Base-by-base conservation (phyloP, 2,329 filamentous ascomycete genomes). In the Colletotrichum scovillei region DNA sequence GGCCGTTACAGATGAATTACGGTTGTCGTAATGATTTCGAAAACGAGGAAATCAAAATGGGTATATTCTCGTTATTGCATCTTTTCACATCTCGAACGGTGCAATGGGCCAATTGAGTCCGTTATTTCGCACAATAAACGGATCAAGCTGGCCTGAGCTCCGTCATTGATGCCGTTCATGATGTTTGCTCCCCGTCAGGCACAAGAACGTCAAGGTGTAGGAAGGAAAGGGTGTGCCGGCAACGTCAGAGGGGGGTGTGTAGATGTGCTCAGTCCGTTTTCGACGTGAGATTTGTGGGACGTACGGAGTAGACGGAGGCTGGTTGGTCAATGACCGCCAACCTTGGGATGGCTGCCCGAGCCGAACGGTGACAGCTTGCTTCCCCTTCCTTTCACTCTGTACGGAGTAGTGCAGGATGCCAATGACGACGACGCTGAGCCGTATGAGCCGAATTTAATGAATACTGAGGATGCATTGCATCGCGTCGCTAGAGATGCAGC, bases 31-130 rank as follows among this genome's bases (percentile, higher is more conserved):
- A n/a, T n/a, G n/a, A n/a, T n/a, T n/a, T 14, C 12, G 26, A 11
- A 14, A 49, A 32, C 26, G 6, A 30, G 4, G 5, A 3, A 12
- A 7, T 22, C 14, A 28, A 28, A 49, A 22, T 11, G n/a, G 9
- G 5, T 32, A 19, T 52, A 35, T 58, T 52, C 69, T 71, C 56
- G 35, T 67, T 67, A 62, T 71, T 71, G 69, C 69, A 68, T 72
- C 58, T 62, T 16, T 46, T 6, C 26, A 6, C 26, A 46, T 28
- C 52, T 49, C 16, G 42, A 9, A 49, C 42, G 42, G 42, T 49
- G 42, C 7, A 49, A n/a, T n/a, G 42, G 42, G 42, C 4, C 2
- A 11, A 49, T 49, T 49, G 30, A 14, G 28, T 46, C 57, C 28
- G 28, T 68, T 11, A 26, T 56, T 24, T 14, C 46, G 66, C 38